A percentile compares a stretch with the other conserved stretches of the same genome.
phyloP scores from a whole-genome alignment of 768 basidiomycete species.

The Hemileccinum rubropunctum region DNA sequence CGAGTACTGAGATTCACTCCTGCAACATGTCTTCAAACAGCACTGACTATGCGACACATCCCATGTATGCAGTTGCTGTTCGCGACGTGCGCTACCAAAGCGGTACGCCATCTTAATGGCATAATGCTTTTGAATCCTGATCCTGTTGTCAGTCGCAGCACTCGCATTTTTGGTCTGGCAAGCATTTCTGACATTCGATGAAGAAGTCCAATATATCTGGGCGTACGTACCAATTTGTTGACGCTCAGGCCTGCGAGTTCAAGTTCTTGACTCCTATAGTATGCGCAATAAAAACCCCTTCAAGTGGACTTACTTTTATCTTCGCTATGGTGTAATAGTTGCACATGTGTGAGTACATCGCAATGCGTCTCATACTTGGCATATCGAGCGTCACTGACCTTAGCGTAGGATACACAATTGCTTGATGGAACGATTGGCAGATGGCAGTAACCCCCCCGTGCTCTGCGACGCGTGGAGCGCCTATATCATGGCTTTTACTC shows the following conservation, averaged over 20 bases:
- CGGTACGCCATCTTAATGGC: not conserved
- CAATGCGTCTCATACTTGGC: not conserved
- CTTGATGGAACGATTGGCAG: conserved; percentile 3
- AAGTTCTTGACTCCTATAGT: conserved; percentile 7
- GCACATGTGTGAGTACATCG: conserved; percentile 18
- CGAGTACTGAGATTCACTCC: not conserved
- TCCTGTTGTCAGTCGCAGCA: conserved; percentile 5
- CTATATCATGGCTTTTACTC: conserved; percentile 3
- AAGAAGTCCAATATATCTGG: conserved; percentile 23
- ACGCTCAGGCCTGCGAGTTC: not conserved
- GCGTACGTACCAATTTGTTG: conserved; percentile 13
- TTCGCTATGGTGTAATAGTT: conserved; percentile 11
- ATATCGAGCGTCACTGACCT: not conserved
- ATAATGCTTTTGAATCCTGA: not conserved
- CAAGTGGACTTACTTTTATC: conserved; percentile 24
- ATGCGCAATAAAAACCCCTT: conserved; percentile 19
- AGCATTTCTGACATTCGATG: conserved; percentile 10
- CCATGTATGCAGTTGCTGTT: not conserved
- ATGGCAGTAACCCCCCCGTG: conserved; percentile 8
- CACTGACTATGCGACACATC: not conserved
- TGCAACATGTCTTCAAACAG: not conserved
- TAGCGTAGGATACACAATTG: conserved; percentile 15
- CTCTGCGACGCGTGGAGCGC: conserved; percentile 11
- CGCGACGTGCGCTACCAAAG: conserved; percentile 12
- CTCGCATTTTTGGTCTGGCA: conserved; percentile 15